Base-by-base conservation (phyloP, 495 filamentous ascomycete species). In the Sordaria brevicollis region DNA sequence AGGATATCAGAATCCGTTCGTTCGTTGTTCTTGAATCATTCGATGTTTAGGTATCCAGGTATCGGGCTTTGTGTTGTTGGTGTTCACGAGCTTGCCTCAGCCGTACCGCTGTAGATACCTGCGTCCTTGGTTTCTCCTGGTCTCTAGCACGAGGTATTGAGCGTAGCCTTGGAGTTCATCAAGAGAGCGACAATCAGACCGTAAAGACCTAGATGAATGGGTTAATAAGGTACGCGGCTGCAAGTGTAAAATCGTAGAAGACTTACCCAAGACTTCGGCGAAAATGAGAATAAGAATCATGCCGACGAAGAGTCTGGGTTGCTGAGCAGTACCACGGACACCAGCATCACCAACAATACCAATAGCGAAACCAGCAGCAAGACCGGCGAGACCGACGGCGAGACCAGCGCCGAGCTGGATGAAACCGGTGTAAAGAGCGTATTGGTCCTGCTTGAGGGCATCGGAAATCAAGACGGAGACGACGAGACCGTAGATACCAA, bases 221-320 rank as follows among this genome's bases (percentile, higher is more conserved):
- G 68, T 73, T 68, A 75, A 37, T 57, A 65, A 38, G 37, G 49
- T 69, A 75, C 11, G 37, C 35, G 68, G 29, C 57, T 49, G 67
- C 17, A 68, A 43, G n/a, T 15, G 25, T 19, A 35, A 15, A 21
- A 13, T 11, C 7, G 34, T 34, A n/a, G 17, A 33, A 29, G 25
- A 84, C 89, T 73, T 84, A 93, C 93, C 95, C 89, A 99, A 83
- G 73, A 98, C 95, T 96, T 98, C 95, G 77, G 96, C 95, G 86
- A 99, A 99, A 97, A 99, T 99, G 86, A 99, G 93, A 86, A 99
- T 99, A 78, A 99, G 84, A 85, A 99, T 98, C 95, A 99, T 99
- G 86, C 95, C 95, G 82, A 99, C 95, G 85, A 97, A 99, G 68
- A 99, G 89, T 77, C 94, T 87, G 65, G 95, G 96, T 82, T 99